Evolutionary conservation across 768 basidiomycete genomes (phyloP).

Genomic region (Neoboletus magnificus): DNA sequence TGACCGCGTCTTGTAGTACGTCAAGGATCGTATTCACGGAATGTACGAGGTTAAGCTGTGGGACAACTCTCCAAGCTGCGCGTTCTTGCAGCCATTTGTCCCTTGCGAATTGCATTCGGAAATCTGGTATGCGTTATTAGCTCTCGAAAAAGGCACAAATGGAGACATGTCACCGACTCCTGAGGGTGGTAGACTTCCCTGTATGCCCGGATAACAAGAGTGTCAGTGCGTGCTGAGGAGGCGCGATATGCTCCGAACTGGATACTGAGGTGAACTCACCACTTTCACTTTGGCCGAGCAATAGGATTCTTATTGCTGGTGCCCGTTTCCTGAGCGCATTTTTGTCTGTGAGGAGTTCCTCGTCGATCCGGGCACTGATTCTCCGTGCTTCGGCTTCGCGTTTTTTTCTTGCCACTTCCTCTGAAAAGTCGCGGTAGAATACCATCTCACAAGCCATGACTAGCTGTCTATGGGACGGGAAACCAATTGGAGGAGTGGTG

Average conservation of each 20-base stretch:
- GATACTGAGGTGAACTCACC: constrained; percentile 40
- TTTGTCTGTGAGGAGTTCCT: constrained; percentile 50
- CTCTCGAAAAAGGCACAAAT: not conserved
- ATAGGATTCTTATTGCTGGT: constrained; percentile 52
- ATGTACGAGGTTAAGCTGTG: no score
- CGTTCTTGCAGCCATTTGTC: no score
- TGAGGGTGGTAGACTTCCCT: constrained; percentile 71
- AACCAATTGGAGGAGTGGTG: not conserved
- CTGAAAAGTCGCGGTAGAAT: constrained; percentile 33
- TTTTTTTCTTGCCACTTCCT: constrained; percentile 42
- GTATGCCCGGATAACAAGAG: constrained; percentile 4
- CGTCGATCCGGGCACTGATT: constrained; percentile 62
- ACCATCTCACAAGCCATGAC: constrained; percentile 18
- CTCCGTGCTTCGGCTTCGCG: constrained; percentile 55
- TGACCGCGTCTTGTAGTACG: constrained; percentile 53
- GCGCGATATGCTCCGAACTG: not conserved
- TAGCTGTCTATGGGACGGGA: not conserved
- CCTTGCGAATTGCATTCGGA: constrained; percentile 67
- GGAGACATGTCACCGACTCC: constrained; percentile 42
- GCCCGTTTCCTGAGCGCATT: constrained; percentile 42
- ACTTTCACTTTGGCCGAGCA: constrained; percentile 67
- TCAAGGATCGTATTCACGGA: no score
- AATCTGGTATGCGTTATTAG: constrained; percentile 44
- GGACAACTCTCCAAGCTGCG: no score
- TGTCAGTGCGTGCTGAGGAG: not conserved